phyloP scores from a whole-genome alignment of 2,329 filamentous ascomycete species.

The Fusarium dimerum region DNA sequence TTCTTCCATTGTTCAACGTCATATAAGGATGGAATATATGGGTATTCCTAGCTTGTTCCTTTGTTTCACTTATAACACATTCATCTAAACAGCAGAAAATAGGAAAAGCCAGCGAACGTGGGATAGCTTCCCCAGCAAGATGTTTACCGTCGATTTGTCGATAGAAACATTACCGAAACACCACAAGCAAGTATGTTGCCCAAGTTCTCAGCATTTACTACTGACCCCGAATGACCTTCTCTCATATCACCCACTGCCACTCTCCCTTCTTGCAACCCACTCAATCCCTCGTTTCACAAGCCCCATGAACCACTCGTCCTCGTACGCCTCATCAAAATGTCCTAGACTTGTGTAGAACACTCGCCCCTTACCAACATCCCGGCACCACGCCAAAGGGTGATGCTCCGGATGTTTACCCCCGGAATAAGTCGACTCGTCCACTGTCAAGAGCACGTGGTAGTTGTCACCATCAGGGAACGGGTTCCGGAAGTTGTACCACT shows the following conservation, averaged over 20 bases:
- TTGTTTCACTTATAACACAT: too few species aligned
- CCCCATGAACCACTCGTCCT: slow-evolving; percentile 10
- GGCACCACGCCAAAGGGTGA: slow-evolving; percentile 9
- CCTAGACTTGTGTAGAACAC: slow-evolving; percentile 16
- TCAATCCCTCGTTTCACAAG: slow-evolving; percentile 5
- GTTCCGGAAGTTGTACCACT: slow-evolving; percentile 13
- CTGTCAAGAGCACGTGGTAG: not conserved
- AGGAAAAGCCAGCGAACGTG: too few species aligned
- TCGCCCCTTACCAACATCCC: slow-evolving; percentile 6
- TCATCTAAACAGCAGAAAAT: too few species aligned
- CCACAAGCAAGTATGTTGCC: too few species aligned
- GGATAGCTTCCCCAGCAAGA: too few species aligned
- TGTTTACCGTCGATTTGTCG: too few species aligned
- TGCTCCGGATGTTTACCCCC: not conserved
- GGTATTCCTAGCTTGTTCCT: too few species aligned
- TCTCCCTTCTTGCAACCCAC: slow-evolving; percentile 5
- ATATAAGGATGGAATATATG: too few species aligned
- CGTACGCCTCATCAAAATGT: slow-evolving; percentile 14
- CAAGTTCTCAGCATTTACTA: too few species aligned
- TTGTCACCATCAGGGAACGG: not conserved
- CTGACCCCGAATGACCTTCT: not conserved
- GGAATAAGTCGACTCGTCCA: not conserved
- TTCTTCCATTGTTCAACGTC: too few species aligned
- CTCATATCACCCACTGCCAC: not conserved
- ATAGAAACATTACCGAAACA: too few species aligned